Base-by-base conservation (phyloP, 306 rosid genomes). In the Alnus glutinosa region DNA sequence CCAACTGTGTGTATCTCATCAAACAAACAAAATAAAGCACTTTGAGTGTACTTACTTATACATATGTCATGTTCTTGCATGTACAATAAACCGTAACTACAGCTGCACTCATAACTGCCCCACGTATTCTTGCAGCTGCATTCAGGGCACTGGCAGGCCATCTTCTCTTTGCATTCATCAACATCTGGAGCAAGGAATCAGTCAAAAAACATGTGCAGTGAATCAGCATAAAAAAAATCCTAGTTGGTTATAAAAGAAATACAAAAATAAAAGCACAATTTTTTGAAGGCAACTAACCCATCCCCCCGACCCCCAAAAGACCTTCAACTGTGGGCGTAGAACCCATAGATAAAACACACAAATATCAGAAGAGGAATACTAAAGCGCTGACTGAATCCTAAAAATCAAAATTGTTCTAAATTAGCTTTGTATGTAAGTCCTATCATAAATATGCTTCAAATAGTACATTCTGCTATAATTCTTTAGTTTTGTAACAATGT, bases 21-120 rank as follows among this genome's bases (percentile, higher is more conserved):
- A n/a, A 32, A 52, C 5, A 54, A 82, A 72, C 62, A 19, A 69
- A 52, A 79, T 0, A 48, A 73, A 82, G 63, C 74, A 72, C 9
- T 32, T 10, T 6, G 52, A 49, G 36, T 44, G 67, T 66, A 75
- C 92, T 85, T 77, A 95, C 99, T 87, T 62, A 93, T 80, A 77
- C 99, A 95, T 5, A 86, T 68, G 84, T 90, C 99, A 75, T 91
- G 83, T 82, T 90, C 96, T 54, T 80, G 81, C 75, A 92, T 86
- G 89, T 95, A 95, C 79, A 95, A 80, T 85, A 89, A 80, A 59
- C 89, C 93, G 70, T 86, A 58, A 32, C 55, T 63, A 79, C 99
- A 95, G 83, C 85, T 95, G 86, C 99, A 95, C 14, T 93, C 93
- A 39, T 91, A 93, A 82, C 98, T 86, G 11, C 99, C 98, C 97